Evolutionary conservation across 2,329 filamentous ascomycete species (phyloP), one percentile per base, ranked within the genome.

Genomic region (Fusarium sterilihyphosum): DNA sequence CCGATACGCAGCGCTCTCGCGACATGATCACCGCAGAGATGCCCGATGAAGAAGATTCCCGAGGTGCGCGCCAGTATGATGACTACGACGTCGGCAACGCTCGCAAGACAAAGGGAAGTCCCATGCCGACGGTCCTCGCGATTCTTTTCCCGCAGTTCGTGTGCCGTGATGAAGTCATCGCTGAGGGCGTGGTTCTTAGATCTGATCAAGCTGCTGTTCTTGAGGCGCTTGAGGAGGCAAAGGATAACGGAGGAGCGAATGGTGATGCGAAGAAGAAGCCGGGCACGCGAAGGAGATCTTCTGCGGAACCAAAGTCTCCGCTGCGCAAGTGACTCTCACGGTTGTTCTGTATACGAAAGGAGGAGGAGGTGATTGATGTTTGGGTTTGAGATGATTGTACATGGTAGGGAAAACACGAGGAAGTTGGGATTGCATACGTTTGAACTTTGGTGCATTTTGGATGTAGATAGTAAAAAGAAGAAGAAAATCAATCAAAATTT

Each of bases 81-180:
- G 74, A 78, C 20, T 80, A 74, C 5, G 67, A 73, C 8, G 24
- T 52, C 1, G 49, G 66, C 2, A 71, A 73, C 31, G 62, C 69
- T 4, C 62, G 65, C 17, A 69, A 60, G 49, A 29, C 54, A 20
- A 72, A 65, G 67, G 67, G 14, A 41, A 54, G 8, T 14, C 41
- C 61, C 11, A 76, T 70, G 47, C 50, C 65, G 1, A 43, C 38
- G 0, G 57, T 74, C 1, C 60, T 79, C 2, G 77, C 74, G 0
- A 67, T 73, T 18, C 57, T 81, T 13, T 81, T 81, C 33, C 79
- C 79, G 1, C 77, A 79, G 38, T 76, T 80, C 5, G 61, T 75
- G 1, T 75, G 75, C 12, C 65, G 73, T 1, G 76, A 77, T 29
- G 72, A 73, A 37, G 62, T 79, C 41, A 70, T 80, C 35, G 70